Evolutionary conservation across 2,329 filamentous ascomycete genomes (phyloP).

Genomic region (Alternaria ethzedia): DNA sequence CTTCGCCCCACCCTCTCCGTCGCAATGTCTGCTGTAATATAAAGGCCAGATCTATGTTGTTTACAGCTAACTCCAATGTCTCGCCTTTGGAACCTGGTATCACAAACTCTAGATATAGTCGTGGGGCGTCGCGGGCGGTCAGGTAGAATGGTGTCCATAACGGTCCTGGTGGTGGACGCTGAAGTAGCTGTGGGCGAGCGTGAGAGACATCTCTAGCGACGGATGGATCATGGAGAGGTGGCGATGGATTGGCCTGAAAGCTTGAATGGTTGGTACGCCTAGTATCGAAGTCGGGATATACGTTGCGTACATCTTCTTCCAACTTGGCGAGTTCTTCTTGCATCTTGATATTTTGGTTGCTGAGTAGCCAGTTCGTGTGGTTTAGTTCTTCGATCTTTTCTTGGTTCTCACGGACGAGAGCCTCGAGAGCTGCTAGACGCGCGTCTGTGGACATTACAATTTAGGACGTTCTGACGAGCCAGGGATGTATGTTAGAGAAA

Average conservation of each 20-base stretch:
- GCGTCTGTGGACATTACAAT: background rate
- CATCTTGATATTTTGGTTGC: background rate
- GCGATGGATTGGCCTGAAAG: background rate
- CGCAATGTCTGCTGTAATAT: constrained; percentile 2
- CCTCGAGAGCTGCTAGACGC: background rate
- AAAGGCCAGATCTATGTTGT: constrained; percentile 7
- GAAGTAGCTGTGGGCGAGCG: background rate
- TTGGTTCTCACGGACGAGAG: background rate
- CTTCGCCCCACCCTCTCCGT: background rate
- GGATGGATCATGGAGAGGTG: background rate
- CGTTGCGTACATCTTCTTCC: background rate
- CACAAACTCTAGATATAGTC: background rate
- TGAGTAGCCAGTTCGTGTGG: background rate
- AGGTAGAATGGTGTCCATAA: constrained; percentile 1
- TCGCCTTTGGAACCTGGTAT: constrained; percentile 7
- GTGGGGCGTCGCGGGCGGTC: background rate
- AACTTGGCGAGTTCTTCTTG: background rate
- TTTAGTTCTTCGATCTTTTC: background rate
- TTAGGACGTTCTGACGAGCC: background rate
- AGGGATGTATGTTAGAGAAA: background rate
- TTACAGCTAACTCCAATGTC: background rate
- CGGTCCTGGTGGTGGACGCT: background rate
- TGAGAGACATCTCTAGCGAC: background rate
- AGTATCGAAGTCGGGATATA: background rate
- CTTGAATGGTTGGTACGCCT: background rate